These are phyloP conservation scores for Graphilbum fragrans DNA, from an alignment of 2,329 filamentous ascomycete species.

Conservation along the genomic window DNA sequence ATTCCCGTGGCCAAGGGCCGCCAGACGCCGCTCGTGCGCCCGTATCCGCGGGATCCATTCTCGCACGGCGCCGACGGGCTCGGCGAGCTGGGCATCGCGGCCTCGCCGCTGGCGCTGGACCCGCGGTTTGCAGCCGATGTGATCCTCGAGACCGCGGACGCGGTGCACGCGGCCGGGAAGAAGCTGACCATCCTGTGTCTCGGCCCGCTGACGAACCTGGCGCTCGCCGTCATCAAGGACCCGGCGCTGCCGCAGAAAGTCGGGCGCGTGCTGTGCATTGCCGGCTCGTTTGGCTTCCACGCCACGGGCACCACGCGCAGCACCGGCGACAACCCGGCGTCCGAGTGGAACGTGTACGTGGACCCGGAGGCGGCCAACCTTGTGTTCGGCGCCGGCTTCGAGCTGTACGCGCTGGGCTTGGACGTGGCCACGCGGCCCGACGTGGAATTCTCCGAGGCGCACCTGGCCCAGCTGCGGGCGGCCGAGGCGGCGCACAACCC, in stretches of 20 bases:
- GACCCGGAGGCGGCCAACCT: conserved; percentile 2
- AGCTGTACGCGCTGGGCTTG: conserved; percentile 1
- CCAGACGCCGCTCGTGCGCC: conserved; percentile 1
- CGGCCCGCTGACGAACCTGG: conserved; percentile 3
- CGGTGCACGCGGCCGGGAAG: not conserved
- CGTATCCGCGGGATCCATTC: conserved; percentile 2
- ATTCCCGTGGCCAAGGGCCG: conserved; percentile 1
- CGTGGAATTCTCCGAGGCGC: conserved; percentile 1
- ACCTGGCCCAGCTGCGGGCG: not conserved
- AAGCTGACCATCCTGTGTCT: conserved; percentile 2
- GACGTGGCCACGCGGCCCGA: conserved; percentile 3
- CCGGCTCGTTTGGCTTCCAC: conserved; percentile 3
- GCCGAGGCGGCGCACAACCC: not conserved
- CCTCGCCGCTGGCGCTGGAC: not conserved
- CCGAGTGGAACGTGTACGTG: conserved; percentile 4
- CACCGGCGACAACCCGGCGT: conserved; percentile 2
- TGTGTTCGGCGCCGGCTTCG: conserved; percentile 1
- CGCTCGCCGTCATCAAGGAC: conserved; percentile 3
- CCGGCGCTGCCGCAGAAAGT: conserved; percentile 1
- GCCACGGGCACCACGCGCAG: conserved; percentile 1
- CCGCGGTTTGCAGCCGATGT: not conserved
- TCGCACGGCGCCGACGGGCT: conserved; percentile 2
- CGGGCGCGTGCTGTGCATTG: conserved; percentile 1
- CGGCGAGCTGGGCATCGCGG: conserved; percentile 1
- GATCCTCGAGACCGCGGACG: conserved; percentile 1